Base-by-base conservation (phyloP, 2,329 filamentous ascomycete species). In the Graphilbum ipis-grandicollis region DNA sequence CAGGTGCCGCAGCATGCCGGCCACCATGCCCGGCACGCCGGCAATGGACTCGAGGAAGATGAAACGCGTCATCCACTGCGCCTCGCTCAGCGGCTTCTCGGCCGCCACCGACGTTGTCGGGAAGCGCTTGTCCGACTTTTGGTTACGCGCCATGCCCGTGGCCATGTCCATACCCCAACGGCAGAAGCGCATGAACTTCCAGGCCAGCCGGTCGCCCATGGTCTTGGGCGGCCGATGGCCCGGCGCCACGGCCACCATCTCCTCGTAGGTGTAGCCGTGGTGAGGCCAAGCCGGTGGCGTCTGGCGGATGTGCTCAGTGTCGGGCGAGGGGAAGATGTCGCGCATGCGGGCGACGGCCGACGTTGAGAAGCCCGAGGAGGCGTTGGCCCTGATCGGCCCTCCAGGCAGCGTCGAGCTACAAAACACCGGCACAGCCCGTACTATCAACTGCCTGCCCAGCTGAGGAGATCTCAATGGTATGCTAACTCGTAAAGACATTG, bases 11-110 rank as follows among this genome's bases (percentile, higher is more conserved):
- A 96, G 65, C 81, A 93, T 94, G 18, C 85, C 90, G 0, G 79
- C 90, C 0, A 96, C 88, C 84, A 96, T 96, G 8, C 90, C 90
- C 0, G 90, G 90, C 0, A 96, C 90, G 25, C 85, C 90, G 12
- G 90, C 90, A 29, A 98, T 83, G 34, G 79, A 86, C 56, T 98
- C 90, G 25, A 98, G 68, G 56, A 98, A 98, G 47, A 98, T 71
- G 51, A 93, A 88, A 7, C 88, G 71, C 34, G 81, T 71, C 48
- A 94, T 66, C 65, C 90, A 98, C 59, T 96, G 90, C 5, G 76
- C 64, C 53, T 93, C 86, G 0, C 73, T 90, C 65, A 93, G 49
- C 53, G 76, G 59, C 63, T 70, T 59, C 36, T 70, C 50, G 39
- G 69, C 65, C 18, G 52, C 50, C 9, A 71, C 48, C 6, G 68